Evolutionary conservation across 495 filamentous ascomycete species (phyloP).

Genomic region (Talaromyces stipitatus): DNA sequence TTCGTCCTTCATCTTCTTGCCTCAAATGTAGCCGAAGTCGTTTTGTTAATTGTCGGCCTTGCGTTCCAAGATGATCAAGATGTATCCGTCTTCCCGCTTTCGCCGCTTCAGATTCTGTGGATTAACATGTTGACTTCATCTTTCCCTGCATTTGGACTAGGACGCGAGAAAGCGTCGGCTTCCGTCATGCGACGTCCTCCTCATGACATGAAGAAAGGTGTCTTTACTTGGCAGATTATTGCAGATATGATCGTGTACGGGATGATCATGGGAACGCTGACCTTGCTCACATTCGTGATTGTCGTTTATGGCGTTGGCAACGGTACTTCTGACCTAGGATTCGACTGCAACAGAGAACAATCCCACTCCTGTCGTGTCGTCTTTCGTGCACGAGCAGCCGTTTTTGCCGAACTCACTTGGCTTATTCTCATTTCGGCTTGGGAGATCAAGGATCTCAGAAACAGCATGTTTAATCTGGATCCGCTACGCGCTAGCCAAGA

Average conservation of each 20-base stretch:
- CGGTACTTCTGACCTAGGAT: slow-evolving; percentile 51
- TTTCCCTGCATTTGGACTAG: slow-evolving; percentile 67
- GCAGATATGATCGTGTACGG: slow-evolving; percentile 71
- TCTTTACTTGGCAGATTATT: slow-evolving; percentile 65
- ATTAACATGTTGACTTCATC: slow-evolving; percentile 73
- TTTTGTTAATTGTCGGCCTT: slow-evolving; percentile 61
- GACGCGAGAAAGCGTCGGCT: slow-evolving; percentile 57
- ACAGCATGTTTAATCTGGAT: slow-evolving; percentile 62
- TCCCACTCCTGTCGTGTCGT: slow-evolving; percentile 50
- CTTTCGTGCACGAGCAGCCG: slow-evolving; percentile 69
- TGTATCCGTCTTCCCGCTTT: slow-evolving; percentile 66
- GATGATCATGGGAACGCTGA: slow-evolving; percentile 57
- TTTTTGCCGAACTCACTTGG: slow-evolving; percentile 70
- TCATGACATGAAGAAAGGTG: slow-evolving; percentile 55
- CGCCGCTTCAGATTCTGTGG: slow-evolving; percentile 70
- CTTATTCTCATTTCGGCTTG: slow-evolving; percentile 65
- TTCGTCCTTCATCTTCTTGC: slow-evolving; percentile 68
- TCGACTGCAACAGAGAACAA: slow-evolving; percentile 56
- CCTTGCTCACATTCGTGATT: slow-evolving; percentile 60
- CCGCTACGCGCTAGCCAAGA: slow-evolving; percentile 31
- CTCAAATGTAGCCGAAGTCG: slow-evolving; percentile 69
- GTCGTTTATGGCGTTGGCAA: slow-evolving; percentile 57
- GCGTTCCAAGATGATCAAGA: slow-evolving; percentile 58
- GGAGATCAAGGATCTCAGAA: slow-evolving; percentile 67
- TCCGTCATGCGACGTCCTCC: slow-evolving; percentile 68